Conservation (phyloP, 768 basidiomycete genomes). For the Boletales sp. region DNA sequence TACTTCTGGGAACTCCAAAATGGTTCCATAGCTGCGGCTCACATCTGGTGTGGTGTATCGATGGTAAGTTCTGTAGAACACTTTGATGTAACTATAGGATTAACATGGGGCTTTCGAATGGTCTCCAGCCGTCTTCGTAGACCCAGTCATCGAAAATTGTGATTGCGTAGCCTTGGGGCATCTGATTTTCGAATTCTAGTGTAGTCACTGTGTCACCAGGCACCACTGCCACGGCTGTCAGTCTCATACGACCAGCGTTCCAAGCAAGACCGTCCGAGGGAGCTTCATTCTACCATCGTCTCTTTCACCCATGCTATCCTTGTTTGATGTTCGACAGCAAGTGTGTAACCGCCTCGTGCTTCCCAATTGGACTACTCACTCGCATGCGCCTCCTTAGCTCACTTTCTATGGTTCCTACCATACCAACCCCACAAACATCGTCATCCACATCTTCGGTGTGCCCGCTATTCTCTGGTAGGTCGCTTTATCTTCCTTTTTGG, state of each 20-base stretch:
- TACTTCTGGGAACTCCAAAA: no score
- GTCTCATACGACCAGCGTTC: no score
- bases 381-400: conserved; percentile 46
- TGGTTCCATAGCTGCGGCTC: no score
- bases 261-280: no score
- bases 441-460: conserved; percentile 84
- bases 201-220: no score
- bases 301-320: conserved; percentile 29
- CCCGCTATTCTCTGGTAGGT: conserved; percentile 78
- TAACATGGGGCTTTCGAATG: no score
- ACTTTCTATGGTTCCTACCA: conserved; percentile 95
- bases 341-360: conserved; percentile 32
- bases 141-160: not conserved
- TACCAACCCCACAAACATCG: conserved; percentile 74
- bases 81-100: no score
- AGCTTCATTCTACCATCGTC: no score
- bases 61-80: no score
- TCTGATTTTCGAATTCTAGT: no score
- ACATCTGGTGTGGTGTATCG: no score
- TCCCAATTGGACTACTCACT: conserved; percentile 6
- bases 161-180: not conserved
- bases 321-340: conserved; percentile 73
- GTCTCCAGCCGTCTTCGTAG: not conserved
- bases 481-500: conserved; percentile 7
- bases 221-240: no score